Evolutionary conservation across 2,329 filamentous ascomycete species (phyloP).

Genomic region (Tolypocladium guangdongense): DNA sequence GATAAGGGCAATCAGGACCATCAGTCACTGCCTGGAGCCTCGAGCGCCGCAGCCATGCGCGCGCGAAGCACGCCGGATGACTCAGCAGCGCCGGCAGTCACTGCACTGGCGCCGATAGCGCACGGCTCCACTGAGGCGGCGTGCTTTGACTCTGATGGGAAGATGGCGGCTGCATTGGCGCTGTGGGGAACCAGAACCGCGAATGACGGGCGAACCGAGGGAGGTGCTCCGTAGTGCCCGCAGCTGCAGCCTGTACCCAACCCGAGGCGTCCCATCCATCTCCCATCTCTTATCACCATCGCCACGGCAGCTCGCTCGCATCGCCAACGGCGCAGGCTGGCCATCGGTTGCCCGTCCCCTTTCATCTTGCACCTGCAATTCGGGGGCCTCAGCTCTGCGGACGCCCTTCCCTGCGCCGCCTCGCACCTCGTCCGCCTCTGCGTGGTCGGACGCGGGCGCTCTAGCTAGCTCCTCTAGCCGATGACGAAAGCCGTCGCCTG

Average conservation of each 20-base stretch:
- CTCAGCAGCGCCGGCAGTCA: neutral
- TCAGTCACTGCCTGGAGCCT: no score
- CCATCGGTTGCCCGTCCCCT: neutral
- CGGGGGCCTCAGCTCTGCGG: neutral
- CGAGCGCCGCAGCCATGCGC: no score
- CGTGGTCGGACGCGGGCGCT: neutral
- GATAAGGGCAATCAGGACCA: neutral
- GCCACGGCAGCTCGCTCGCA: neutral
- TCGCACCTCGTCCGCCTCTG: neutral
- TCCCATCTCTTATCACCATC: neutral
- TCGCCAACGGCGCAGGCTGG: neutral
- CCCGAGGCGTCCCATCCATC: no score
- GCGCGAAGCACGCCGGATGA: neutral
- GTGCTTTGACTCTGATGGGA: neutral
- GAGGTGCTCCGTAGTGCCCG: no score
- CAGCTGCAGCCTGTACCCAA: no score
- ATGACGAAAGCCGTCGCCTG: neutral
- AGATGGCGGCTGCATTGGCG: neutral
- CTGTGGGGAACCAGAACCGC: neutral
- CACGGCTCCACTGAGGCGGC: neutral
- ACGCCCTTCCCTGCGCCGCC: neutral
- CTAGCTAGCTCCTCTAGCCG: neutral
- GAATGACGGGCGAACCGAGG: no score
- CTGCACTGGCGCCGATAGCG: no score
- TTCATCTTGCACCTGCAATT: neutral